A percentile compares a stretch with the other conserved stretches of the same genome.
Conservation (phyloP, 768 basidiomycete genomes). For the Gelatoporia subvermispora region DNA sequence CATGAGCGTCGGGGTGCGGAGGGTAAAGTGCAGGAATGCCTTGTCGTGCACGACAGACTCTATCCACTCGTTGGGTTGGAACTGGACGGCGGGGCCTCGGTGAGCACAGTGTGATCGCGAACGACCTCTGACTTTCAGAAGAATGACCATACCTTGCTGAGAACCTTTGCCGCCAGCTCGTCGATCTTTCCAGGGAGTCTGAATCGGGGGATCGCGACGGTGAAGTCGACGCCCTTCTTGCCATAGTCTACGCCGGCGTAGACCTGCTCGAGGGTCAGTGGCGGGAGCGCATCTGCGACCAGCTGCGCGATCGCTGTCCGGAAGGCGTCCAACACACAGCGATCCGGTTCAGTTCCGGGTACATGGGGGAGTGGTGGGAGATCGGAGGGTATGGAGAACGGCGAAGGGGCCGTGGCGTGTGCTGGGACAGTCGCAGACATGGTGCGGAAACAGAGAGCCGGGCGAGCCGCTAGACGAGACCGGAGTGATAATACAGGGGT, state of each 20-base stretch:
- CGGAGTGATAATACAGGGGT: conserved; percentile 3
- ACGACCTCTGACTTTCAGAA: too few relatives aligned
- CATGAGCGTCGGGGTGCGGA: conserved; percentile 60
- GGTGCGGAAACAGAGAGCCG: conserved; percentile 1
- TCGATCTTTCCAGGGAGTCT: conserved; percentile 80
- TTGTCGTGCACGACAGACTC: conserved; percentile 65
- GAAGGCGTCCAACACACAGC: conserved; percentile 71
- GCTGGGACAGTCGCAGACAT: conserved; percentile 1
- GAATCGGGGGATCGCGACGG: conserved; percentile 89
- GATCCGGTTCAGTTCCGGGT: conserved; percentile 53
- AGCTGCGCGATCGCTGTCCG: conserved; percentile 75
- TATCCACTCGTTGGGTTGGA: conserved; percentile 79
- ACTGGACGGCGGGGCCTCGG: conserved; percentile 52
- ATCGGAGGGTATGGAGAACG: conserved; percentile 15
- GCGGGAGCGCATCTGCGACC: conserved; percentile 59
- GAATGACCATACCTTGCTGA: conserved; percentile 64
- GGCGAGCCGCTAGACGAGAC: not conserved
- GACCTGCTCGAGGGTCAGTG: conserved; percentile 67
- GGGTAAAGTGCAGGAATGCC: conserved; percentile 79
- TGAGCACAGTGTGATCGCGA: conserved; percentile 1
- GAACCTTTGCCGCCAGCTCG: conserved; percentile 67
- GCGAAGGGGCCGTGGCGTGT: conserved; percentile 3
- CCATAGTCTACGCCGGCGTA: conserved; percentile 85
- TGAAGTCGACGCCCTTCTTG: conserved; percentile 92
- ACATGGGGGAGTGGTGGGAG: conserved; percentile 33